These are phyloP conservation scores for Parmelia sp. DNA, from an alignment of 495 filamentous ascomycete genomes.

Conservation along the genomic window DNA sequence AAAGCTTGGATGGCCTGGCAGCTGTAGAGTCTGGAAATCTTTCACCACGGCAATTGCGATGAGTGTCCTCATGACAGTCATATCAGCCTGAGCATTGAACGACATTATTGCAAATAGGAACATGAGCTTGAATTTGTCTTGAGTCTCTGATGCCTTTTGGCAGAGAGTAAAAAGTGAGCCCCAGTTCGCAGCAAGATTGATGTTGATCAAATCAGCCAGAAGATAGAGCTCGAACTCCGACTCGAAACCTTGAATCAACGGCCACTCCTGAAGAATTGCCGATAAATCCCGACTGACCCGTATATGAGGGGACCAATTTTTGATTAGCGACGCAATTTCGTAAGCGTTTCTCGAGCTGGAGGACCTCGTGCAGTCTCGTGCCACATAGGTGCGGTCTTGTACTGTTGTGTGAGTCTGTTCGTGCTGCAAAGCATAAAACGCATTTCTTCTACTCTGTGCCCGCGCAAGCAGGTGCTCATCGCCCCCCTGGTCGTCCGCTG, in stretches of 20 bases:
- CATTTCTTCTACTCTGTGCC: neutral
- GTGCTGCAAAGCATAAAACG: slow-evolving; percentile 6
- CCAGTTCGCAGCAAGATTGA: slow-evolving; percentile 38
- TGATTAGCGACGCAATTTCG: slow-evolving; percentile 31
- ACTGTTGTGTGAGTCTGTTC: neutral
- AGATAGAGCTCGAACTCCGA: slow-evolving; percentile 27
- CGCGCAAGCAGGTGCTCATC: slow-evolving; percentile 15
- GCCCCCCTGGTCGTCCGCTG: neutral
- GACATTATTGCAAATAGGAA: slow-evolving; percentile 40
- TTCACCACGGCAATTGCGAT: slow-evolving; percentile 34
- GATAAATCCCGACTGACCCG: slow-evolving; percentile 28
- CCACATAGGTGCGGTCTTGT: slow-evolving; percentile 17
- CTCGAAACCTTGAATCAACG: slow-evolving; percentile 38
- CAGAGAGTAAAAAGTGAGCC: slow-evolving; percentile 38
- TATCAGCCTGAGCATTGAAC: slow-evolving; percentile 32
- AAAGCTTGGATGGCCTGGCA: slow-evolving; percentile 32
- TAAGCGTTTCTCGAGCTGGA: slow-evolving; percentile 23
- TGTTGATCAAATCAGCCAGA: slow-evolving; percentile 31
- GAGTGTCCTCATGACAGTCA: slow-evolving; percentile 34
- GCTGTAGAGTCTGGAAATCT: slow-evolving; percentile 30
- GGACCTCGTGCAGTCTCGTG: slow-evolving; percentile 16
- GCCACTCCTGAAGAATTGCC: slow-evolving; percentile 32
- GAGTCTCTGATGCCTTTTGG: neutral
- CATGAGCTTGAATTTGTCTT: slow-evolving; percentile 36
- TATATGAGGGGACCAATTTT: slow-evolving; percentile 26